phyloP scores from a whole-genome alignment of 441 rosid species.

The Erodium chrysanthum region DNA sequence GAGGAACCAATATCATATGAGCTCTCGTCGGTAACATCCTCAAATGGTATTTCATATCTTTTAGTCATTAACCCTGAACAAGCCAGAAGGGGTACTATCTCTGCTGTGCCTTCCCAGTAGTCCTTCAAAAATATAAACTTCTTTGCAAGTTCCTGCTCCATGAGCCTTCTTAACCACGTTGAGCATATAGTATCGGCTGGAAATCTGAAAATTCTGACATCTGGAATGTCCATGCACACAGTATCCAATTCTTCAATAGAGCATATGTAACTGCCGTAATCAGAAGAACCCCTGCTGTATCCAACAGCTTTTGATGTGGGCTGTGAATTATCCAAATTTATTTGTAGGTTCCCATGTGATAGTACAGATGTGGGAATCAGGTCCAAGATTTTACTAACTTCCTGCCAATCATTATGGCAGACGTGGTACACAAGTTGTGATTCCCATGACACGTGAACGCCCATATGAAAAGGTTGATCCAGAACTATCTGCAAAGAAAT shows the following conservation, averaged over 20 bases:
- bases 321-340: slow-evolving; percentile 55
- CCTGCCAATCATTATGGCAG: slow-evolving; percentile 91
- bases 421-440: slow-evolving; percentile 84
- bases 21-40: slow-evolving; percentile 36
- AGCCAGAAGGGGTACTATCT: slow-evolving; percentile 66
- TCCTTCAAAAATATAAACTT: slow-evolving; percentile 72
- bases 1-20: slow-evolving; percentile 41
- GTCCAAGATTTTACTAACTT: slow-evolving; percentile 71
- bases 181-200: slow-evolving; percentile 51
- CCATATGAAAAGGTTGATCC: slow-evolving; percentile 95
- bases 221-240: slow-evolving; percentile 76
- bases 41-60: slow-evolving; percentile 31
- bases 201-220: slow-evolving; percentile 56
- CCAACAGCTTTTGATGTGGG: slow-evolving; percentile 38
- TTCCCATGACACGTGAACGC: slow-evolving; percentile 91
- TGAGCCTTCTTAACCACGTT: slow-evolving; percentile 57
- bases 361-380: slow-evolving; percentile 60
- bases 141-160: slow-evolving; percentile 86
- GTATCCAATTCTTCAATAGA: slow-evolving; percentile 76
- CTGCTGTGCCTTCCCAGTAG: slow-evolving; percentile 77
- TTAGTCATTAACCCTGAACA: slow-evolving; percentile 63
- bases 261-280: slow-evolving; percentile 42
- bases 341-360: slow-evolving; percentile 67
- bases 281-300: slow-evolving; percentile 34
- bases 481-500: slow-evolving; percentile 62